Percentiles rank a stretch among this genome's conserved stretches.
Conservation (phyloP, 805 yeast species). For the Barnettozyma pratensis region DNA sequence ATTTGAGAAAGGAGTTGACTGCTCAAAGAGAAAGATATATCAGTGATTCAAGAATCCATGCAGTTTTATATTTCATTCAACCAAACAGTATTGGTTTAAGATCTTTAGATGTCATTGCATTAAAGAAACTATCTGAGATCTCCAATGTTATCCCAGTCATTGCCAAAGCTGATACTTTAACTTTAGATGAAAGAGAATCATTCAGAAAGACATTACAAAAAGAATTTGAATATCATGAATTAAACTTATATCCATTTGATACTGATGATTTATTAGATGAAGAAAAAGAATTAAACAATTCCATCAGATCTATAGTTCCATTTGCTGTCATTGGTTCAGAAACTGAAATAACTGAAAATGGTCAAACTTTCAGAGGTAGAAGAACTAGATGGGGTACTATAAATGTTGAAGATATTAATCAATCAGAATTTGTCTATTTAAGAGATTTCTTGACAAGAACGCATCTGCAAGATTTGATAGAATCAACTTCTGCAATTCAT, state of each 20-base stretch:
- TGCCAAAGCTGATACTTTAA: slow-evolving; percentile 88
- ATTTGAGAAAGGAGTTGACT: slow-evolving; percentile 87
- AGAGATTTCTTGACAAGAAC: slow-evolving; percentile 94
- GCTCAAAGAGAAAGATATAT: slow-evolving; percentile 85
- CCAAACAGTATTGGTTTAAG: slow-evolving; percentile 86
- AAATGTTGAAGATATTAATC: slow-evolving; percentile 89
- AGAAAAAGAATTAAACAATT: slow-evolving; percentile 67
- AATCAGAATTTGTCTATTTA: slow-evolving; percentile 92
- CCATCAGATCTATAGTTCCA: slow-evolving; percentile 75
- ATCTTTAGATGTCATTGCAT: slow-evolving; percentile 74
- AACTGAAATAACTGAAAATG: slow-evolving; percentile 66
- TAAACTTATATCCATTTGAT: slow-evolving; percentile 83
- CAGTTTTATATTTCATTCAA: slow-evolving; percentile 83
- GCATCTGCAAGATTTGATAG: slow-evolving; percentile 92
- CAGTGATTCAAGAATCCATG: slow-evolving; percentile 88
- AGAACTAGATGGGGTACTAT: slow-evolving; percentile 92
- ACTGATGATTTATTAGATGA: slow-evolving; percentile 62
- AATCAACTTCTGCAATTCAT: slow-evolving; percentile 80
- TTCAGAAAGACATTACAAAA: slow-evolving; percentile 74
- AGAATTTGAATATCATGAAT: slow-evolving; percentile 67
- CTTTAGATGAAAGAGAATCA: slow-evolving; percentile 73
- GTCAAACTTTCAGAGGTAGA: slow-evolving; percentile 82
- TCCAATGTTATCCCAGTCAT: slow-evolving; percentile 94
- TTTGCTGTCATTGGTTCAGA: slow-evolving; percentile 95
- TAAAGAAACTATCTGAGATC: slow-evolving; percentile 80